These are phyloP conservation scores for Acer campestre DNA, from an alignment of 345 rosid genomes.

Conservation along the genomic window DNA sequence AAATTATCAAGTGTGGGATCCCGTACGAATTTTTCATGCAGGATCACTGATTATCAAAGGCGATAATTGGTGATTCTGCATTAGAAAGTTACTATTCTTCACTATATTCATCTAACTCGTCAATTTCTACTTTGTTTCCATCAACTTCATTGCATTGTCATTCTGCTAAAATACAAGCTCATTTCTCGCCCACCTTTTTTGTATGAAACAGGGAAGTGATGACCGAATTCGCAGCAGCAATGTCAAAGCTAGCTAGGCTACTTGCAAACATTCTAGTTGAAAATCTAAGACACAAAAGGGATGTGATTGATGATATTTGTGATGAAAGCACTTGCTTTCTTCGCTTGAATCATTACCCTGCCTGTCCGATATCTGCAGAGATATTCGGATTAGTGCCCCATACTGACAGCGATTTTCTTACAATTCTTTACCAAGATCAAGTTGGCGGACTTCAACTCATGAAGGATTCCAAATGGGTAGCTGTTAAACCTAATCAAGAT, in stretches of 20 bases:
- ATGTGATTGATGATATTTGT: slow-evolving; percentile 36
- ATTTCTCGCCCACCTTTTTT: background rate
- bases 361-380: slow-evolving; percentile 48
- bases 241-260: slow-evolving; percentile 54
- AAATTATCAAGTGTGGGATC: too few species aligned
- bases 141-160: background rate
- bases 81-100: too few species aligned
- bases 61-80: too few species aligned
- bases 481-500: slow-evolving; percentile 64
- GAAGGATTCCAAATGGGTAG: slow-evolving; percentile 68
- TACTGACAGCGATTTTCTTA: slow-evolving; percentile 73
- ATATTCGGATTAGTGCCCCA: slow-evolving; percentile 62
- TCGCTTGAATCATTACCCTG: slow-evolving; percentile 59
- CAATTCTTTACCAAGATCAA: slow-evolving; percentile 65
- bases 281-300: slow-evolving; percentile 35
- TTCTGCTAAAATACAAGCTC: too few species aligned
- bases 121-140: background rate
- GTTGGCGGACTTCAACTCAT: slow-evolving; percentile 77
- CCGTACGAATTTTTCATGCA: too few species aligned
- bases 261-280: slow-evolving; percentile 52
- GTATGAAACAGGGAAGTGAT: slow-evolving; percentile 43
- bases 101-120: too few species aligned
- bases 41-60: too few species aligned
- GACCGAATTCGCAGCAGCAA: slow-evolving; percentile 51
- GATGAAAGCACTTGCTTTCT: slow-evolving; percentile 57